A percentile compares a stretch with the other conserved stretches of the same genome.
phyloP scores from a whole-genome alignment of 2,329 filamentous ascomycete species.

The Pseudopithomyces chartarum region DNA sequence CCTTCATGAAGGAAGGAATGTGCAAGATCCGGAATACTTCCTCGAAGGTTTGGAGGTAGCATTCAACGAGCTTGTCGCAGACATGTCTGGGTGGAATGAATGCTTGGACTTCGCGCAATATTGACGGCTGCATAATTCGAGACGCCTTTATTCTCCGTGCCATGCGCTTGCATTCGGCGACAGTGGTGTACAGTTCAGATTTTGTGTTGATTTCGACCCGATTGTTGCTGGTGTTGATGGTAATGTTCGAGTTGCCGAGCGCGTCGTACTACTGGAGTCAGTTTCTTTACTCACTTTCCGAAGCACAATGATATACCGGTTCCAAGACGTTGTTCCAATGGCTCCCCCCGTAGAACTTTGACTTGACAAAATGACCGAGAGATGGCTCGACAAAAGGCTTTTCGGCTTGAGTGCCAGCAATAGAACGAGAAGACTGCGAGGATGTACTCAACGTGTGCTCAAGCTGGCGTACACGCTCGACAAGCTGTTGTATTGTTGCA shows the following conservation, averaged over 20 bases:
- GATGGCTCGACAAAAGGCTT: background rate
- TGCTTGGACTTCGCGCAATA: conserved; percentile 47
- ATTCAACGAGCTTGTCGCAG: conserved; percentile 54
- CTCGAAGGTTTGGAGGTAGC: conserved; percentile 58
- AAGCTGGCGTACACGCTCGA: conserved; percentile 12
- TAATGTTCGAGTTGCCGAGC: conserved; percentile 19
- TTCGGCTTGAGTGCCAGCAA: background rate
- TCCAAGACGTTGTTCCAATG: conserved; percentile 51
- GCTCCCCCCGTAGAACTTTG: conserved; percentile 60
- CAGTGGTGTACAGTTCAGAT: conserved; percentile 25
- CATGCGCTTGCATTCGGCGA: conserved; percentile 56
- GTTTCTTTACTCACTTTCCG: conserved; percentile 40
- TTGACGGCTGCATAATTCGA: conserved; percentile 45
- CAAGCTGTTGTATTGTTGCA: conserved; percentile 5
- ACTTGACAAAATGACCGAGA: conserved; percentile 51
- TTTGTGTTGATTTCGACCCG: conserved; percentile 39
- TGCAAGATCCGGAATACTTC: conserved; percentile 56
- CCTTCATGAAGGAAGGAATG: conserved; percentile 54
- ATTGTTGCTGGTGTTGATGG: conserved; percentile 46
- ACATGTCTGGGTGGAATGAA: conserved; percentile 54
- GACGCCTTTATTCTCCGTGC: conserved; percentile 57
- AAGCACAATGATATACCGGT: conserved; percentile 31
- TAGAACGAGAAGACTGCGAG: background rate
- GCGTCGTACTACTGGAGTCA: conserved; percentile 20
- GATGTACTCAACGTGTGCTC: conserved; percentile 6